Evolutionary conservation across 225 moss, liverwort and hornwort species (phyloP).

Genomic region (Pleurozium schreberi): DNA sequence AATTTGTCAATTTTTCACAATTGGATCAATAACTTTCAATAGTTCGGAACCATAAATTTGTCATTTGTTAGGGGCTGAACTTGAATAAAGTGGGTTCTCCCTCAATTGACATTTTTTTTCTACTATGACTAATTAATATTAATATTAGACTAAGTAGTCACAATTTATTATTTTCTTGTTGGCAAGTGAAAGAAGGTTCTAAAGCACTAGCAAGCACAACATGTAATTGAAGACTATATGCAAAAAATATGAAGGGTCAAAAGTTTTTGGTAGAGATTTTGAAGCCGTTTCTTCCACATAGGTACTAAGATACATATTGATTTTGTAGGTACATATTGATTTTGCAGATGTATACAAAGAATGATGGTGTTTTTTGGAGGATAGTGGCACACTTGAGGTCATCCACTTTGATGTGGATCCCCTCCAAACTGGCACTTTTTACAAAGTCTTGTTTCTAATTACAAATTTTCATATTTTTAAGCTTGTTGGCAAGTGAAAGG

Average conservation of each 20-base stretch:
- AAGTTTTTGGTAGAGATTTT: not conserved
- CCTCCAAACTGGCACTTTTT: too few relatives aligned
- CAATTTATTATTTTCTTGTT: too few relatives aligned
- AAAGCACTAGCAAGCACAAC: not conserved
- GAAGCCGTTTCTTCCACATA: not conserved
- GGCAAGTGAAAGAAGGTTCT: not conserved
- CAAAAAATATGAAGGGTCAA: too few relatives aligned
- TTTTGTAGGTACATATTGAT: not conserved
- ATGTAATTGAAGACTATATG: not conserved
- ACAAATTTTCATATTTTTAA: too few relatives aligned
- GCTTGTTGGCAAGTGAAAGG: too few relatives aligned
- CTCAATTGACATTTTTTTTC: rapidly evolving
- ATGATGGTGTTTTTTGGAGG: too few relatives aligned
- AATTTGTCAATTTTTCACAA: not conserved
- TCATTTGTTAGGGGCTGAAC: not conserved
- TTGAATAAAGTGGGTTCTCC: rapidly evolving
- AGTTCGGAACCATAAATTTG: rapidly evolving
- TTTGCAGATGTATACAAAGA: too few relatives aligned
- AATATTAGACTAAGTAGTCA: too few relatives aligned
- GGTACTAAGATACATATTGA: not conserved
- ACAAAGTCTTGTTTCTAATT: too few relatives aligned
- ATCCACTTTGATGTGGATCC: too few relatives aligned
- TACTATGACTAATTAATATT: rapidly evolving
- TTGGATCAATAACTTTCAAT: not conserved
- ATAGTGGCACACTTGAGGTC: too few relatives aligned